Conservation (phyloP, 495 filamentous ascomycete species). For the Xylaria telfairii region DNA sequence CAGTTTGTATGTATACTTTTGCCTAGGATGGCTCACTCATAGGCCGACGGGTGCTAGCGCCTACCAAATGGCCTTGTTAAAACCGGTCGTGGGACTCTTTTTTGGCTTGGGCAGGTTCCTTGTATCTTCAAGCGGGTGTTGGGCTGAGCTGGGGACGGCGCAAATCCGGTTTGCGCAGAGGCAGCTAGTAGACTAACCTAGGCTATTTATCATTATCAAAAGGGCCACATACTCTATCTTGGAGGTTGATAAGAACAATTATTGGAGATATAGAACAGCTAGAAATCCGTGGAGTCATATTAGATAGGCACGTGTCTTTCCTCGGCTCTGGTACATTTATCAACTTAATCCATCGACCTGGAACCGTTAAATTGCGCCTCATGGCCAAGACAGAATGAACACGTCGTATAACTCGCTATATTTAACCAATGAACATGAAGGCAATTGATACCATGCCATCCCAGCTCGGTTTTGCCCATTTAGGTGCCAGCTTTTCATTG, state of each 20-base stretch:
- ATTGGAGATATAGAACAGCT: constrained; percentile 2
- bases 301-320: background rate
- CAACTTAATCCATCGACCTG: constrained; percentile 15
- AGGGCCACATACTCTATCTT: background rate
- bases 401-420: background rate
- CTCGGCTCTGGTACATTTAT: constrained; percentile 10
- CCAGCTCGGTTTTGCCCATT: background rate
- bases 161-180: background rate
- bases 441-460: background rate
- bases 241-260: background rate
- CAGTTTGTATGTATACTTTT: background rate
- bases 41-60: background rate
- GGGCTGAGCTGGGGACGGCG: constrained; percentile 2
- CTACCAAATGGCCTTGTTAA: background rate
- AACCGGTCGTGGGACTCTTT: background rate
- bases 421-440: background rate
- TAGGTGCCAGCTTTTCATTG: background rate
- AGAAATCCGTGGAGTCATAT: background rate
- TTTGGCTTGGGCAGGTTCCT: background rate
- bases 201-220: background rate
- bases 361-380: background rate
- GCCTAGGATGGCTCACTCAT: constrained; percentile 5
- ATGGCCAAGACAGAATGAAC: constrained; percentile 3
- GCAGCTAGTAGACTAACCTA: background rate
- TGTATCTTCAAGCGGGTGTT: background rate